Evolutionary conservation across 2,329 filamentous ascomycete species (phyloP), one percentile per base, ranked within the genome.

Genomic region (Ophiostoma perfectum): DNA sequence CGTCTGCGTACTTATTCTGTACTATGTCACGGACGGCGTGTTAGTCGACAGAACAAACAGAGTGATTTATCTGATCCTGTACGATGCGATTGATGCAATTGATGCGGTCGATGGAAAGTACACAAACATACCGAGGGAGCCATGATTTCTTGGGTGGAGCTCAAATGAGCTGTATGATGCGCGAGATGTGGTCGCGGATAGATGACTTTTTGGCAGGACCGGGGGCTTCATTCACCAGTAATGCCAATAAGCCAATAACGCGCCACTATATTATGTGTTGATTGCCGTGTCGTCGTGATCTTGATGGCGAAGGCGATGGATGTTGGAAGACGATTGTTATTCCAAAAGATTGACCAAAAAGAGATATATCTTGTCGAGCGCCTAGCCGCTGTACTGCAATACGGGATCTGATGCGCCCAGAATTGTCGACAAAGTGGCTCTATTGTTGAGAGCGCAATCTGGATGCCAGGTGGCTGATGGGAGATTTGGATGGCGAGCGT

Each of bases 1-100:
- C 67, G 85, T 87, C 78, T 86, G 76, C 60, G 72, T 64, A 39
- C 68, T 72, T 16, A 70, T 71, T 27, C 73, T 65, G 49, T 72
- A 73, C 73, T 72, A 64, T 5, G 42, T 41, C n/a, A 11, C 5
- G 14, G 49, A 27, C 14, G 5, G 27, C 27, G 27, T 42, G 38
- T 63, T 18, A 63, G 58, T 41, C 27, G 9, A 11, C 49, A 6
- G 49, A 16, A 8, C 5, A 12, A 44, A 44, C 7, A 6, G 7
- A 12, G 6, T 18, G 7, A 60, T 38, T 16, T 1, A 5, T 12
- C 18, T n/a, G 27, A 27, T 27, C 27, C 7, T n/a, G n/a, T 44
- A 42, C 8, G 5, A 45, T 52, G 27, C 12, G 27, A 42, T 55
- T 36, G 45, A 39, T 11, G 36, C 5, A 9, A 66, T 1, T 11